Conservation (phyloP, 805 yeast genomes). For the Yamadazyma paraphyllophila region DNA sequence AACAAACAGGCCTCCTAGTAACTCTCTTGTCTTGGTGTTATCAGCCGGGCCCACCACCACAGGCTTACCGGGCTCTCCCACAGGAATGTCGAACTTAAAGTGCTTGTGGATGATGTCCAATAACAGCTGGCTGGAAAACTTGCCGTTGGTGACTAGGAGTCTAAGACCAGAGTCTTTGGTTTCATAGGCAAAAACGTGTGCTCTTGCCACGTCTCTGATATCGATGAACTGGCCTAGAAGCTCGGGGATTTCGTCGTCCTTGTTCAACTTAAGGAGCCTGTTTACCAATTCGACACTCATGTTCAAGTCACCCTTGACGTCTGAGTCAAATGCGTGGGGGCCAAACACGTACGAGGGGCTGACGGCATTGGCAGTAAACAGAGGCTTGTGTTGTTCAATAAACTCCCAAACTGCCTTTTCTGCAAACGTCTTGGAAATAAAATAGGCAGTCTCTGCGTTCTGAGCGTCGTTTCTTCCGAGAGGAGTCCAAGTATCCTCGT, state of each 20-base stretch:
- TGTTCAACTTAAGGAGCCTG: conserved; percentile 23
- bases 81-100: no score
- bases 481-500: conserved; percentile 42
- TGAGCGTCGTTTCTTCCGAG: conserved; percentile 49
- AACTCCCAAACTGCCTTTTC: conserved; percentile 60
- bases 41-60: no score
- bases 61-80: no score
- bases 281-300: conserved; percentile 28
- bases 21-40: no score
- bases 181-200: conserved; percentile 53
- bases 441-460: conserved; percentile 31
- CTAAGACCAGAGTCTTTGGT: conserved; percentile 5
- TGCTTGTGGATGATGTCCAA: no score
- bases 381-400: conserved; percentile 34
- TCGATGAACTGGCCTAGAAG: conserved; percentile 37
- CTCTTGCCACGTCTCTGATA: conserved; percentile 62
- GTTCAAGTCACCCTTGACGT: conserved; percentile 21
- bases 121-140: no score
- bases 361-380: conserved; percentile 40
- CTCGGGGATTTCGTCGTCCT: conserved; percentile 16
- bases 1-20: no score
- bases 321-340: conserved; percentile 46
- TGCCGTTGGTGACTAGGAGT: no score
- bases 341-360: conserved; percentile 50
- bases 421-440: conserved; percentile 52